phyloP scores from a whole-genome alignment of 148 eudicot species.

The Linanthus parryae region DNA sequence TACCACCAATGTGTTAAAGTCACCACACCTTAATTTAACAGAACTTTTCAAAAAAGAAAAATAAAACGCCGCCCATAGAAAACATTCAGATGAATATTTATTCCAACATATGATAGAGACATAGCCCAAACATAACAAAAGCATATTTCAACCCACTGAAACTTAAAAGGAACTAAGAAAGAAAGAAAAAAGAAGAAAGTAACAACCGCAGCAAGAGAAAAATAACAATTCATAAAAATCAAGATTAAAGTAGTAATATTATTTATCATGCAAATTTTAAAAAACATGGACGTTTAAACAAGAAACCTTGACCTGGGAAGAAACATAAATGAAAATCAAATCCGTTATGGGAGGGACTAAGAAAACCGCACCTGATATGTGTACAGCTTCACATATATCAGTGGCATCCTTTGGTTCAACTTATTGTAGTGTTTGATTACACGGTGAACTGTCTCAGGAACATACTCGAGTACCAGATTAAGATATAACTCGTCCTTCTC shows the following conservation, averaged over 20 bases:
- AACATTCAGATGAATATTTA: too few species aligned
- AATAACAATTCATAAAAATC: too few species aligned
- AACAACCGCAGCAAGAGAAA: too few species aligned
- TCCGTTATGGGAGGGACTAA: neutral
- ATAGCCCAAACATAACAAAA: too few species aligned
- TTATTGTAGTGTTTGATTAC: constrained; percentile 65
- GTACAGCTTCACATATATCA: constrained; percentile 66
- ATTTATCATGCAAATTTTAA: too few species aligned
- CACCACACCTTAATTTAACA: neutral
- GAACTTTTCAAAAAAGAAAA: neutral
- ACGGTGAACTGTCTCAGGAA: constrained; percentile 72
- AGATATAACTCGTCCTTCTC: constrained; percentile 80
- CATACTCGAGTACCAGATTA: constrained; percentile 73
- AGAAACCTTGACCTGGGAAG: neutral
- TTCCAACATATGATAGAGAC: too few species aligned
- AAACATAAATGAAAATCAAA: neutral
- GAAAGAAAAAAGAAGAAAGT: too few species aligned
- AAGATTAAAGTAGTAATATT: too few species aligned
- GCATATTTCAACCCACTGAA: too few species aligned
- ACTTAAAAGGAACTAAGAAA: too few species aligned
- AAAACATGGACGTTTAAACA: neutral
- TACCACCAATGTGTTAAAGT: constrained; percentile 3
- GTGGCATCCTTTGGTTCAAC: constrained; percentile 68
- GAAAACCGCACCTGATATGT: constrained; percentile 55
- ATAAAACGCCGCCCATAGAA: constrained; percentile 7